Evolutionary conservation across 345 rosid species (phyloP).

Genomic region (Nephelium lappaceum): DNA sequence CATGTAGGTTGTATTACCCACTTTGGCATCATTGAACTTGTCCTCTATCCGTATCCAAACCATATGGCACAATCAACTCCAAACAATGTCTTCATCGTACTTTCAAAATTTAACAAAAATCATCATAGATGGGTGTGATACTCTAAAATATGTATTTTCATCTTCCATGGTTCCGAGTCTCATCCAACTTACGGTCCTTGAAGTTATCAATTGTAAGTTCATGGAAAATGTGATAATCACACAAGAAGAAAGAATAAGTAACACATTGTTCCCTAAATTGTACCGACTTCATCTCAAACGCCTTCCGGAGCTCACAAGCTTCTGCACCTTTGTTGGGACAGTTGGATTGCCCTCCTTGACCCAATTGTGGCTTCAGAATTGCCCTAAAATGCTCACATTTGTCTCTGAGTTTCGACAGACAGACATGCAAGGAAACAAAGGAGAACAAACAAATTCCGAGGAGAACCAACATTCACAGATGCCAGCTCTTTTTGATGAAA

Average conservation of each 20-base stretch:
- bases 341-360: conserved; percentile 8
- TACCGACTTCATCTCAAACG: neutral
- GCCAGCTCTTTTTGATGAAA: too few relatives aligned
- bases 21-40: too few relatives aligned
- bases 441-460: too few relatives aligned
- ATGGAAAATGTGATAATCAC: conserved; percentile 15
- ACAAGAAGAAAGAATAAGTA: neutral
- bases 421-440: too few relatives aligned
- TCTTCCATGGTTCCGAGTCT: neutral
- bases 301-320: conserved; percentile 18
- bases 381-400: conserved; percentile 16
- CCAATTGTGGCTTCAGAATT: neutral
- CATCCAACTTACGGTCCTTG: neutral
- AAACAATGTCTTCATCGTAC: too few relatives aligned
- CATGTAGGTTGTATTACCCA: too few relatives aligned
- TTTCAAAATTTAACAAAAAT: too few relatives aligned
- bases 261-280: conserved; percentile 10
- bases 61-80: too few relatives aligned
- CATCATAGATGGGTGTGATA: too few relatives aligned
- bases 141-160: conserved; percentile 4
- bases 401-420: neutral
- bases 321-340: neutral
- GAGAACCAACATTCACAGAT: too few relatives aligned
- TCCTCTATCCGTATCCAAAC: too few relatives aligned
- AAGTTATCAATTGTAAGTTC: neutral